These are phyloP conservation scores for Neonectria sp. DNA, from an alignment of 2,329 filamentous ascomycete genomes.

Conservation along the genomic window DNA sequence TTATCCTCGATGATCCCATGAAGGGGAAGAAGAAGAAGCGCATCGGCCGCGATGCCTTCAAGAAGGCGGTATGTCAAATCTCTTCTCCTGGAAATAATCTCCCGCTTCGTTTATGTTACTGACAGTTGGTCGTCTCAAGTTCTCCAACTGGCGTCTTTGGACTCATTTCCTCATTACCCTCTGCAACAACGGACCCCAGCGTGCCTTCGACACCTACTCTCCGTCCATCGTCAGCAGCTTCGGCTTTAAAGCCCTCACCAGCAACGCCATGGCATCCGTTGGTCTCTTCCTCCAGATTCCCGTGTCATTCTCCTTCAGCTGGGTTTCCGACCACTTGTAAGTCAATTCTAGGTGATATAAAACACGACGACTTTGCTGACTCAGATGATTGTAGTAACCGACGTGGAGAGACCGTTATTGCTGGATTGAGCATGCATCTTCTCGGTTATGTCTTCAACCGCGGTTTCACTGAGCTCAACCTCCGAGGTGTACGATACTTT, in stretches of 20 bases:
- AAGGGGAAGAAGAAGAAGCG: conserved; percentile 64
- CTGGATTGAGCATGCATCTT: conserved; percentile 62
- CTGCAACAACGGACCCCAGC: conserved; percentile 63
- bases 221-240: conserved; percentile 68
- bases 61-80: conserved; percentile 54
- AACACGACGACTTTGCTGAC: background rate
- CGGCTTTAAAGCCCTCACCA: conserved; percentile 63
- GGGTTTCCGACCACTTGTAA: conserved; percentile 66
- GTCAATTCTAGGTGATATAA: conserved; percentile 35
- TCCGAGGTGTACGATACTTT: conserved; percentile 64
- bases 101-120: background rate
- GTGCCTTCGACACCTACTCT: conserved; percentile 66
- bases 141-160: conserved; percentile 67
- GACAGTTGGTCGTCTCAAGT: conserved; percentile 46
- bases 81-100: no score
- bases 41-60: conserved; percentile 62
- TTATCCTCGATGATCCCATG: conserved; percentile 60
- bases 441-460: conserved; percentile 70
- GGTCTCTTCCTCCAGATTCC: conserved; percentile 68
- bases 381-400: conserved; percentile 52
- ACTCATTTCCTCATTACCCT: conserved; percentile 67
- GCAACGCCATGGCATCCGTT: conserved; percentile 70
- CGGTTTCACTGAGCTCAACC: conserved; percentile 62
- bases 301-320: conserved; percentile 66
- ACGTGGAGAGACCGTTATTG: conserved; percentile 68